Evolutionary conservation across 2,329 filamentous ascomycete genomes (phyloP).

Genomic region (Coccinonectria pachysandricola): DNA sequence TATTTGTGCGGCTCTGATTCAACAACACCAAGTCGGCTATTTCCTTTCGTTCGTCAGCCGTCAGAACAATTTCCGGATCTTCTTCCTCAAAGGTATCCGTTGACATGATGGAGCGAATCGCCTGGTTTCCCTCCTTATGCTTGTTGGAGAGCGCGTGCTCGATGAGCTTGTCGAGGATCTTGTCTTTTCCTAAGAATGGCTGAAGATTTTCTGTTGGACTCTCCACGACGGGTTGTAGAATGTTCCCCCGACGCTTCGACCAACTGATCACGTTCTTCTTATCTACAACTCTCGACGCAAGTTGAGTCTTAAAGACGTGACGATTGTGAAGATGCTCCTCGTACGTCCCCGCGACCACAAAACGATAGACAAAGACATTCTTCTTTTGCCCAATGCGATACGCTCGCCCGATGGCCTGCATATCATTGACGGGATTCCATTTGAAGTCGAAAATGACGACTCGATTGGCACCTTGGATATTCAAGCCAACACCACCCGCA

Average conservation of each 20-base stretch:
- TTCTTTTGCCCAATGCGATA: constrained; percentile 80
- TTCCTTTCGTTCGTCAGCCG: constrained; percentile 48
- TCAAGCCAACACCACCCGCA: constrained; percentile 74
- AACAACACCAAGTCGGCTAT: constrained; percentile 33
- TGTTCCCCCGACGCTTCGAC: constrained; percentile 45
- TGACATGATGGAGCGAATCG: constrained; percentile 48
- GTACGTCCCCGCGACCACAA: constrained; percentile 68
- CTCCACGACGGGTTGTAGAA: constrained; percentile 48
- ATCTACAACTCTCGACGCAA: constrained; percentile 73
- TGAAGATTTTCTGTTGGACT: constrained; percentile 41
- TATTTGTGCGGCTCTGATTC: constrained; percentile 21
- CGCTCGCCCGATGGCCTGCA: constrained; percentile 77
- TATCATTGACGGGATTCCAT: constrained; percentile 72
- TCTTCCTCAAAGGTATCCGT: constrained; percentile 67
- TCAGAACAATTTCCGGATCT: constrained; percentile 45
- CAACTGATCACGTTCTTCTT: constrained; percentile 65
- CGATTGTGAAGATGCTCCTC: constrained; percentile 66
- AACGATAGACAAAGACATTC: constrained; percentile 73
- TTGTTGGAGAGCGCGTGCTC: constrained; percentile 22
- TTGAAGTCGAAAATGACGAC: constrained; percentile 78
- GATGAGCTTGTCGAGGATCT: constrained; percentile 43
- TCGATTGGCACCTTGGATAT: constrained; percentile 73
- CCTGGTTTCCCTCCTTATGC: too few relatives aligned
- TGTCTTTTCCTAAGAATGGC: constrained; percentile 51
- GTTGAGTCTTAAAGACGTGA: constrained; percentile 71